Evolutionary conservation across 2,329 filamentous ascomycete genomes (phyloP).

Genomic region (Fusarium mangiferae): DNA sequence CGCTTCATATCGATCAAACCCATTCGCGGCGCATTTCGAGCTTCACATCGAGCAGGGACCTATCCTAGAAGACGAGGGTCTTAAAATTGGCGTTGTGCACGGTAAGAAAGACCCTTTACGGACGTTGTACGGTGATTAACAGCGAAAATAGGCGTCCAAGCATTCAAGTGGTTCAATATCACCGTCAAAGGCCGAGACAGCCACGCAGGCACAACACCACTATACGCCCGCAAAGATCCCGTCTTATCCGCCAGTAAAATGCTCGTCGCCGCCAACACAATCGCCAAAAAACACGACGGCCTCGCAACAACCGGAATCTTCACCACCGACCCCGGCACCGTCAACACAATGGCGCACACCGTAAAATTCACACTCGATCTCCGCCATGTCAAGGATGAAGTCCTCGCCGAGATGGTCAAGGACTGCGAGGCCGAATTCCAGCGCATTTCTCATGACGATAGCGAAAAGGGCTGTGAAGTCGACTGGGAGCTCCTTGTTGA

Average conservation of each 20-base stretch:
- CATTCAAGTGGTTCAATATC: conserved; percentile 15
- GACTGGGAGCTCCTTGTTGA: not conserved
- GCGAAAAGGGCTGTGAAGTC: not conserved
- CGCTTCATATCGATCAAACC: not conserved
- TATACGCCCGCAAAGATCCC: conserved; percentile 15
- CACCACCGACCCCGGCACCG: not conserved
- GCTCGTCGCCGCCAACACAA: not conserved
- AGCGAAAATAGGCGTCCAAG: not conserved
- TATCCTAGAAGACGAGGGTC: not conserved
- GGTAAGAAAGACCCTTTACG: rapidly evolving
- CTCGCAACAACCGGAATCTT: not conserved
- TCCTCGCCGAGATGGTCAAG: not conserved
- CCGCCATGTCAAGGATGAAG: not conserved
- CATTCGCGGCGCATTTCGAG: conserved; percentile 1
- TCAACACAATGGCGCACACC: conserved; percentile 8
- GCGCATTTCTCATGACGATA: not conserved
- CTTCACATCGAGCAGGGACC: not conserved
- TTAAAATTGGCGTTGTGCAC: not conserved
- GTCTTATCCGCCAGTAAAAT: not conserved
- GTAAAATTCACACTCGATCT: not conserved
- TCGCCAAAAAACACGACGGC: conserved; percentile 1
- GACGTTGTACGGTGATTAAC: rapidly evolving
- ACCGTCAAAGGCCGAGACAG: not conserved
- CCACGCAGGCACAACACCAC: conserved; percentile 5
- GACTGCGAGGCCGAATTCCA: not conserved